phyloP scores from a whole-genome alignment of 768 basidiomycete species.

The Boletales sp. region DNA sequence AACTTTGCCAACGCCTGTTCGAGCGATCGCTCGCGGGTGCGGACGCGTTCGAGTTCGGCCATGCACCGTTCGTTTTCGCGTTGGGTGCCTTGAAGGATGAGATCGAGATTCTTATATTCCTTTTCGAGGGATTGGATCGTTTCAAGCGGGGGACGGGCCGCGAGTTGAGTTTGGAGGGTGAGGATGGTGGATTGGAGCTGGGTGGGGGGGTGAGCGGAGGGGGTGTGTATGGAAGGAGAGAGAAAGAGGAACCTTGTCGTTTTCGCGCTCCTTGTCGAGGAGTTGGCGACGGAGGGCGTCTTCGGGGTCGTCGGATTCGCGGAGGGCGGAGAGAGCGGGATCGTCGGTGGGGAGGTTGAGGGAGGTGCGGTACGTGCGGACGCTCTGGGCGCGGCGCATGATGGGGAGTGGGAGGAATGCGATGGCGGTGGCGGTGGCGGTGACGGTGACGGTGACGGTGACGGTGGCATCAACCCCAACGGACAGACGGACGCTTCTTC shows the following conservation, averaged over 20 bases:
- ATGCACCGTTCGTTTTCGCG: slow-evolving; percentile 84
- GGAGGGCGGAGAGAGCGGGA: slow-evolving; percentile 59
- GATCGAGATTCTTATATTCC: slow-evolving; percentile 72
- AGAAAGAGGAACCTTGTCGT: slow-evolving; percentile 49
- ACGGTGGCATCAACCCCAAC: no score
- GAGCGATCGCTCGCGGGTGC: slow-evolving; percentile 70
- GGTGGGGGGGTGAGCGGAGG: neutral
- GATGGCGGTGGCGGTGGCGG: neutral
- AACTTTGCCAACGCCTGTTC: slow-evolving; percentile 69
- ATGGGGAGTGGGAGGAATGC: neutral
- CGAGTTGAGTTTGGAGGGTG: slow-evolving; percentile 60
- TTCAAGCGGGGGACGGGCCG: slow-evolving; percentile 66
- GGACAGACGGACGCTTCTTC: no score
- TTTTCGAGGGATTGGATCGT: slow-evolving; percentile 61
- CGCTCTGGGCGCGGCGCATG: slow-evolving; percentile 63
- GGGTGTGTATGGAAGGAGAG: neutral
- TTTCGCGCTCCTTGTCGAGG: slow-evolving; percentile 65
- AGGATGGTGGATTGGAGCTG: slow-evolving; percentile 65
- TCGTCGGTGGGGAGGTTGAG: slow-evolving; percentile 10
- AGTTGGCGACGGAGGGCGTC: slow-evolving; percentile 61
- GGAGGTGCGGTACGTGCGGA: slow-evolving; percentile 48
- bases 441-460: no score
- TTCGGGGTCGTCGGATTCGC: slow-evolving; percentile 56
- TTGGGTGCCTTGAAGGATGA: slow-evolving; percentile 76
- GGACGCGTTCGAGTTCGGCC: slow-evolving; percentile 70